Evolutionary conservation across 306 rosid genomes (phyloP).

Genomic region (Argentina anserina): DNA sequence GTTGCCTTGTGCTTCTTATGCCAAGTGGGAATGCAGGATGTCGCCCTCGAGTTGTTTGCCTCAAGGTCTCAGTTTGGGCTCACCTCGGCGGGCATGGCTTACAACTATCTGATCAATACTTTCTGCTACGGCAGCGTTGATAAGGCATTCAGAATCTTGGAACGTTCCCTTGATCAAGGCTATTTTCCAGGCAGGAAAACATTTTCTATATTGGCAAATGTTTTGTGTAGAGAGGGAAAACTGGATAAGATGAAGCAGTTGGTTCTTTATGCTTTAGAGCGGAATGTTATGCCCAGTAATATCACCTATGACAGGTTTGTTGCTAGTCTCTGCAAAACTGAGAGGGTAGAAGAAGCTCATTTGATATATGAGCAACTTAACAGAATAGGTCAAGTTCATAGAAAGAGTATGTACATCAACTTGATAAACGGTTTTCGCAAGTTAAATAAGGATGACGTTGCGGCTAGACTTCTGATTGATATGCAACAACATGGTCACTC

Average conservation of each 20-base stretch:
- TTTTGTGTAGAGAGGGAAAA: constrained; percentile 51
- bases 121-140: constrained; percentile 51
- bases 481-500: constrained; percentile 59
- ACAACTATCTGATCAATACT: constrained; percentile 63
- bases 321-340: constrained; percentile 50
- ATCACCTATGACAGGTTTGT: constrained; percentile 41
- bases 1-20: constrained; percentile 75
- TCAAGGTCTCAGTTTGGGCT: constrained; percentile 52
- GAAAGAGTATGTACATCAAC: constrained; percentile 32
- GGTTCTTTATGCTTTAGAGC: constrained; percentile 47
- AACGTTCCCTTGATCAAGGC: constrained; percentile 34
- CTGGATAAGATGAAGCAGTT: constrained; percentile 72
- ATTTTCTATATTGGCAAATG: constrained; percentile 44
- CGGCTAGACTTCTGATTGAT: constrained; percentile 73
- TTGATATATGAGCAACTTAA: constrained; percentile 45
- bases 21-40: constrained; percentile 68
- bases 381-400: constrained; percentile 23
- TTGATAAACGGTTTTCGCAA: constrained; percentile 51
- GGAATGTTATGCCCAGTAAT: constrained; percentile 35
- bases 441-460: constrained; percentile 52
- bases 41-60: constrained; percentile 50
- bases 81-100: constrained; percentile 53
- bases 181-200: constrained; percentile 48
- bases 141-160: constrained; percentile 49
- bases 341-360: constrained; percentile 57